Base-by-base conservation (phyloP, 1,284 basidiomycete species). In the Fomitiporia mediterranea region DNA sequence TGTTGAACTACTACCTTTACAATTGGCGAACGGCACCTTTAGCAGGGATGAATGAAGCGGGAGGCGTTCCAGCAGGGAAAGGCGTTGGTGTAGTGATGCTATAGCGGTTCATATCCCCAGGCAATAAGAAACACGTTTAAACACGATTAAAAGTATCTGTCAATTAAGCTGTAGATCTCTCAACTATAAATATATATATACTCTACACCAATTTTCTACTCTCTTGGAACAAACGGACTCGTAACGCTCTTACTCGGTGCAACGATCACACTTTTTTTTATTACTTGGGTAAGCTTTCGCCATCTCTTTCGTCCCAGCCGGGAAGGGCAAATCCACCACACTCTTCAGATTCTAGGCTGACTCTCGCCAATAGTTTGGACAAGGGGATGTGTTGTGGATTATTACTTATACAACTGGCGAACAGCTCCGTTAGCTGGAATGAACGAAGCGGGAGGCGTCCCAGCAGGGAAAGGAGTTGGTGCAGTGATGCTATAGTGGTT, bases 361-460 rank as follows among this genome's bases (percentile, higher is more conserved):
- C n/a, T n/a, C 56, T 53, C 39, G 32, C 15, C n/a, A 59, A 17
- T 67, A 96, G 89, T 98, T 98, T 65, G 95, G 93, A 6, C 75
- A 79, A 4, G 95, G 95, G 2, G 91, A 97, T 66, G 95, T 95
- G 2, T 81, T 88, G 68, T 98, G 44, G 89, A 92, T 63, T 92
- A 87, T 70, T 97, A 98, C 71, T 73, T 98, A 53, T 98, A 94
- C 73, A 96, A 96, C 70, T 96, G 92, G 91, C 79, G 86, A 61
- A 93, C 91, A n/a, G 74, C 82, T 6, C 77, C 82, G 9, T 71
- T 95, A 56, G 84, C 91, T 50, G 92, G 92, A 8, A 69, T 84
- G 60, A 75, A 73, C 21, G 62, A 75, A 5, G 71, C 77, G 21
- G 82, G 70, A 6, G 79, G 69, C 37, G 74, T 78, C 17, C 69